Conservation (phyloP, 208 protist genomes). For the Phytomonas sp. region DNA sequence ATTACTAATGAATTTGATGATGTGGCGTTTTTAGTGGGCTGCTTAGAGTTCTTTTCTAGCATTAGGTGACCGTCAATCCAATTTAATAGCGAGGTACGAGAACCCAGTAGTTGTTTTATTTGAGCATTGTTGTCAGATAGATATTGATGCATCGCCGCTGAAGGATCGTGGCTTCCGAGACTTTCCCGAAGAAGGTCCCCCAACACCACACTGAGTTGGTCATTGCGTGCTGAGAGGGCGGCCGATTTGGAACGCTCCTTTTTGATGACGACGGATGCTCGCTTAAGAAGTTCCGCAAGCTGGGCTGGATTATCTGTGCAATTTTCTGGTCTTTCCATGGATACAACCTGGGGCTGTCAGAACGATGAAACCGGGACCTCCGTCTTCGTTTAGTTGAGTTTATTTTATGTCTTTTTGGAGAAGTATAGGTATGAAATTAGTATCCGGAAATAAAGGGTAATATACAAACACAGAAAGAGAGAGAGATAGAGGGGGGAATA, state of each 20-base stretch:
- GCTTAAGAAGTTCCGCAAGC: conserved; percentile 9
- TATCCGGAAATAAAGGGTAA: background rate
- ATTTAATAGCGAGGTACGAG: background rate
- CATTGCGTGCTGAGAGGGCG: conserved; percentile 15
- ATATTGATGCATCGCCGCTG: background rate
- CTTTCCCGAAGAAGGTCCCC: background rate
- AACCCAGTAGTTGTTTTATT: background rate
- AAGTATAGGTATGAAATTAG: background rate
- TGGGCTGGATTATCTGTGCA: background rate
- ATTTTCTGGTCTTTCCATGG: background rate
- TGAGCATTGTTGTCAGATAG: background rate
- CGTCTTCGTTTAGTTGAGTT: background rate
- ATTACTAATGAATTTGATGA: background rate
- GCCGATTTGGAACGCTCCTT: conserved; percentile 14
- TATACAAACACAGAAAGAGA: too few species aligned
- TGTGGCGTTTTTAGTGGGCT: background rate
- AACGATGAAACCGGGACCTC: background rate
- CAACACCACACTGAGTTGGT: conserved; percentile 10
- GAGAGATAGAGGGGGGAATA: background rate
- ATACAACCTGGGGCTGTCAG: background rate
- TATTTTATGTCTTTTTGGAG: background rate
- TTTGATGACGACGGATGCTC: conserved; percentile 19
- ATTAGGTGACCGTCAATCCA: background rate
- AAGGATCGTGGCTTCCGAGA: background rate
- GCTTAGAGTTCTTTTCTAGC: background rate